phyloP scores from a whole-genome alignment of 495 filamentous ascomycete species.

The Podospora sp. region DNA sequence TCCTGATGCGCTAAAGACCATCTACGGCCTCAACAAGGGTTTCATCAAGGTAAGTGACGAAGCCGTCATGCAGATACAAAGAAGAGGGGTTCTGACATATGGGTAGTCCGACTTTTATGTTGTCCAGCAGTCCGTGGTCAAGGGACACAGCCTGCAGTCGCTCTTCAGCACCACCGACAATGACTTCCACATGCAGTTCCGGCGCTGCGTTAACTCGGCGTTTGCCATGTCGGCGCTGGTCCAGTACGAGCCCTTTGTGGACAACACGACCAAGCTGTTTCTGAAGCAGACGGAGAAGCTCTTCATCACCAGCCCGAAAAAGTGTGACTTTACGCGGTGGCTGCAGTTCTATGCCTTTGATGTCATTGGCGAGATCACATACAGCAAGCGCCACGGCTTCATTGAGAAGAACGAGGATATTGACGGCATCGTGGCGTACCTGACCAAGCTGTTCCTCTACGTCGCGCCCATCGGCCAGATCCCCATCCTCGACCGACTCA shows the following conservation, averaged over 20 bases:
- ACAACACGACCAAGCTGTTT: slow-evolving; percentile 65
- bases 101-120: slow-evolving; percentile 69
- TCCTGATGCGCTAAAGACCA: slow-evolving; percentile 67
- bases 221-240: slow-evolving; percentile 75
- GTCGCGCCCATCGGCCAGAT: slow-evolving; percentile 66
- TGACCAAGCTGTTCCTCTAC: slow-evolving; percentile 58
- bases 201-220: slow-evolving; percentile 68
- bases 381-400: slow-evolving; percentile 65
- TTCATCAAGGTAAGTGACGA: slow-evolving; percentile 64
- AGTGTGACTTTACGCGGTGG: slow-evolving; percentile 72
- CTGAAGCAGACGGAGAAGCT: slow-evolving; percentile 63
- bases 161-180: slow-evolving; percentile 81
- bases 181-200: slow-evolving; percentile 70
- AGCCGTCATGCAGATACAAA: neutral
- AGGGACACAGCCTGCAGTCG: slow-evolving; percentile 65
- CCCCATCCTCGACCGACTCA: slow-evolving; percentile 61
- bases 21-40: slow-evolving; percentile 84
- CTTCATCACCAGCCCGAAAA: slow-evolving; percentile 53
- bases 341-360: slow-evolving; percentile 81
- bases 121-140: slow-evolving; percentile 66
- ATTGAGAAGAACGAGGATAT: slow-evolving; percentile 65
- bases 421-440: slow-evolving; percentile 60
- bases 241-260: slow-evolving; percentile 74
- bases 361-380: slow-evolving; percentile 70
- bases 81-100: slow-evolving; percentile 24